Base-by-base conservation (phyloP, 768 basidiomycete genomes). In the Suillus hirtellus region DNA sequence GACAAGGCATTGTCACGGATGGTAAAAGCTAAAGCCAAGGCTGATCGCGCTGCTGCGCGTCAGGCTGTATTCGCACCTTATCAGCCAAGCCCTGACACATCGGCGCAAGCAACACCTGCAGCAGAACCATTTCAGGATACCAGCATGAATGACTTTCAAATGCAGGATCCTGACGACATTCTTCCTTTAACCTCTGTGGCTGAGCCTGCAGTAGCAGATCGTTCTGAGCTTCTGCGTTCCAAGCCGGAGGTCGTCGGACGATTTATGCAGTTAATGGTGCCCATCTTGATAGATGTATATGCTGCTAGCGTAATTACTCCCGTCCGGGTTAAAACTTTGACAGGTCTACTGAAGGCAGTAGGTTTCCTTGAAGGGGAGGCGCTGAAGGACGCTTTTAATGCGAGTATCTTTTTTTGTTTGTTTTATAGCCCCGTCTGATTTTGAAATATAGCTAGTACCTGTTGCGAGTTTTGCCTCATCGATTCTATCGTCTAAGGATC, bases 261-360 rank as follows among this genome's bases (percentile, higher is more conserved):
- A 17, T 99, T 95, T 76, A 92, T 96, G 85, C 86, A 87, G 54
- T 80, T 96, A 40, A 87, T 95, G 69, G 89, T 98, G 0, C 97
- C 97, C 1, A 94, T 97, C 61, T 84, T 99, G 61, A 89, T 99
- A 63, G 97, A 99, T 69, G 96, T 99, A n/a, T 99, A 98, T 76
- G 92, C 96, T n/a, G 96, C 97, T 37, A 97, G 94, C 73, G 96
- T 99, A 34, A 88, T 89, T 56, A 86, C 89, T 0, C 87, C 92
- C 2, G 88, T 99, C 12, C 84, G 97, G 64, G 86, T 91, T 49
- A 96, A 96, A 79, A 93, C 95, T 0, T 79, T 99, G 65, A 91
- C 89, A 0, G 94, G 90, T 1, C 70, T 99, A 58, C 77, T 97
- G 66, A 97, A 98, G 74, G 95, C 96, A 2, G 87, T 96, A 62